phyloP scores from a whole-genome alignment of 192 early-diverging fungal species.

The Rhizoclosmatium sp. region DNA sequence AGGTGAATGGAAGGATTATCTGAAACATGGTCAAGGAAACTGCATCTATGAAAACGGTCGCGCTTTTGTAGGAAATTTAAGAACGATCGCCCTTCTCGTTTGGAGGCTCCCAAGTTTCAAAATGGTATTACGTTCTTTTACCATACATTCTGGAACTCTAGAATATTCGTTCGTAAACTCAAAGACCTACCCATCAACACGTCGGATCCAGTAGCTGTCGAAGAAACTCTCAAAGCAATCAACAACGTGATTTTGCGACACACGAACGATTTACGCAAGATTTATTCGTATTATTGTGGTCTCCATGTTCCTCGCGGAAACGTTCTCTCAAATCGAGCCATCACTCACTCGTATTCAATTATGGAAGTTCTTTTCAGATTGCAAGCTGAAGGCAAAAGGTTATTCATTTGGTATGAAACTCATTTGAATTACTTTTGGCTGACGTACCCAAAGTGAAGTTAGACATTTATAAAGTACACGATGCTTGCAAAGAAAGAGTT shows the following conservation, averaged over 20 bases:
- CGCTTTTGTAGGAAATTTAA: conserved; percentile 54
- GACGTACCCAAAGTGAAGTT: no score
- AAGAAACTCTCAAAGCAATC: conserved; percentile 44
- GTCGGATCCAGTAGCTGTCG: conserved; percentile 10
- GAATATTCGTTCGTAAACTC: conserved; percentile 47
- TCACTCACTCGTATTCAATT: conserved; percentile 48
- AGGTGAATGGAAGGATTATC: conserved; percentile 62
- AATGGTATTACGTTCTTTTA: conserved; percentile 45
- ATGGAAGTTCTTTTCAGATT: conserved; percentile 54
- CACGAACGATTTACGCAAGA: conserved; percentile 45
- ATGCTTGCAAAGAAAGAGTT: neutral
- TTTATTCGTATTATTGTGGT: conserved; percentile 51
- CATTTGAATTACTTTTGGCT: no score
- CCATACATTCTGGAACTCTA: conserved; percentile 6
- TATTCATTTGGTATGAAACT: conserved; percentile 40
- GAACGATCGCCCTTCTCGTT: conserved; percentile 45
- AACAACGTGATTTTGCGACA: conserved; percentile 57
- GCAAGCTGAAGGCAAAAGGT: conserved; percentile 33
- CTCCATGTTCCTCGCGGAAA: neutral
- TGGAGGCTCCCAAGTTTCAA: conserved; percentile 36
- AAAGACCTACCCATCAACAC: conserved; percentile 12
- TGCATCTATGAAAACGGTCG: conserved; percentile 59
- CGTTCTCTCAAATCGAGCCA: conserved; percentile 14
- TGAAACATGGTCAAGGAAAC: conserved; percentile 56
- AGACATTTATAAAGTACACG: no score